Percentiles rank a stretch among this genome's conserved stretches.
Conservation (phyloP, 805 yeast species). For the Ogataea ramenticola region DNA sequence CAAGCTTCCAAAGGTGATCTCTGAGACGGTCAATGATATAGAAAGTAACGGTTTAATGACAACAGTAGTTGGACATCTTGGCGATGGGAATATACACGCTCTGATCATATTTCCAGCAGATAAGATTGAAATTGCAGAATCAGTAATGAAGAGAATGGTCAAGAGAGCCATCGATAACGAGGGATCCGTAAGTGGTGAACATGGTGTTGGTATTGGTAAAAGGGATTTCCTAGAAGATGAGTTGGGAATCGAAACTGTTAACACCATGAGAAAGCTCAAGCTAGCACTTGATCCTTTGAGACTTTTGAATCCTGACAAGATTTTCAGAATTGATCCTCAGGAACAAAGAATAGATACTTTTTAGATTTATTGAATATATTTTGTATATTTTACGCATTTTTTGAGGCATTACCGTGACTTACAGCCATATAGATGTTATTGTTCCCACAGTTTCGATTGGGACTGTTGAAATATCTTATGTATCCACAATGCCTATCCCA, state of each 20-base stretch:
- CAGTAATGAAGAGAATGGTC: constrained; percentile 55
- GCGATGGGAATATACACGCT: constrained; percentile 79
- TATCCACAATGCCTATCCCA: too few relatives aligned
- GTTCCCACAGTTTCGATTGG: too few relatives aligned
- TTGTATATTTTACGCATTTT: too few relatives aligned
- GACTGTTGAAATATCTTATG: too few relatives aligned
- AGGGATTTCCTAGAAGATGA: constrained; percentile 54
- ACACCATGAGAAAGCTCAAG: constrained; percentile 67
- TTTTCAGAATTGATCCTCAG: constrained; percentile 61
- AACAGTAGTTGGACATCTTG: constrained; percentile 73
- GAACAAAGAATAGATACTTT: constrained; percentile 12
- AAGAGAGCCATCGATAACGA: constrained; percentile 58
- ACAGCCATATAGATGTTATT: too few relatives aligned
- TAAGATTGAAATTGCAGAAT: constrained; percentile 37
- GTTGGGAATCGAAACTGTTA: constrained; percentile 60
- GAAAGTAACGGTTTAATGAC: constrained; percentile 43
- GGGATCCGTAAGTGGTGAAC: constrained; percentile 86
- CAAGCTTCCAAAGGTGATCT: constrained; percentile 52
- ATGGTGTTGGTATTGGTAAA: constrained; percentile 80
- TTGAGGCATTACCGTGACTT: too few relatives aligned
- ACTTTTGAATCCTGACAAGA: constrained; percentile 72
- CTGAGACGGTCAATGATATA: constrained; percentile 54
- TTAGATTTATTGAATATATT: background rate
- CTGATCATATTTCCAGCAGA: constrained; percentile 52
- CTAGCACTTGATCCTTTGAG: constrained; percentile 68